Evolutionary conservation across 129 eudicot species (phyloP).

Genomic region (Flaveria sonorensis): DNA sequence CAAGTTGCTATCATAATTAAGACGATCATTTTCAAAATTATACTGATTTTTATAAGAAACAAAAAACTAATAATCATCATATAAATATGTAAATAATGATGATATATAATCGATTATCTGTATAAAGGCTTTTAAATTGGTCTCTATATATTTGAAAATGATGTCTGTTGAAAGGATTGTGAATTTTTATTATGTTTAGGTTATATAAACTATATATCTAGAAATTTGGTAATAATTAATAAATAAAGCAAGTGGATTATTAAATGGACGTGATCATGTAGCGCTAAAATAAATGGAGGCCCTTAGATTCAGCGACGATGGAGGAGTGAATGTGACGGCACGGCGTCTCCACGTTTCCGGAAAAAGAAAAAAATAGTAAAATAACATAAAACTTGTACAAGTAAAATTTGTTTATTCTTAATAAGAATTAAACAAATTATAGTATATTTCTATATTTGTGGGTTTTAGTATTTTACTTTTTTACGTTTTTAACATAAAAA

Average conservation of each 20-base stretch:
- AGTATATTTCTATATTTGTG: not conserved
- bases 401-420: not conserved
- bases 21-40: too few relatives aligned
- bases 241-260: not conserved
- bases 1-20: not conserved
- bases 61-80: not conserved
- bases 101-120: not conserved
- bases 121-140: not conserved
- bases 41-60: too few relatives aligned
- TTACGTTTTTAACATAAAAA: not conserved
- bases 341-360: slow-evolving; percentile 38
- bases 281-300: slow-evolving; percentile 32
- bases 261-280: slow-evolving; percentile 16
- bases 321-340: slow-evolving; percentile 56
- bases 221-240: not conserved
- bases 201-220: not conserved
- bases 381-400: not conserved
- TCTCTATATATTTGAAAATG: not conserved
- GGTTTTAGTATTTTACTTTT: not conserved
- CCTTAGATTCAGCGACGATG: slow-evolving; percentile 43
- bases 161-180: not conserved
- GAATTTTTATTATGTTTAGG: not conserved
- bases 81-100: not conserved
- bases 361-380: not conserved
- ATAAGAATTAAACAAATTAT: not conserved